phyloP scores from a whole-genome alignment of 2,329 filamentous ascomycete species.

The Aspergillus hiratsukae region DNA sequence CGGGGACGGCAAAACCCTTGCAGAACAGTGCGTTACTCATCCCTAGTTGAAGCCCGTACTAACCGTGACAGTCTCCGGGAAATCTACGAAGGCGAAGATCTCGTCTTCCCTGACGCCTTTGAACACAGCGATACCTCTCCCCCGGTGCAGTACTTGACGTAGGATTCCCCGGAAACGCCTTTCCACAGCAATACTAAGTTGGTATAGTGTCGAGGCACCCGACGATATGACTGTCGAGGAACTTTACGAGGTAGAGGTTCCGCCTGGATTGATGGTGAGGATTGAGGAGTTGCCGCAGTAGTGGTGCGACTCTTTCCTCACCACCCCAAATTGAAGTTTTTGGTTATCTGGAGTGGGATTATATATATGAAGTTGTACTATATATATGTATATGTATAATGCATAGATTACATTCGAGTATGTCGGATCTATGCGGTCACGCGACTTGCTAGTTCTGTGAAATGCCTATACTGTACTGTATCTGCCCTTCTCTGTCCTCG shows the following conservation, averaged over 20 bases:
- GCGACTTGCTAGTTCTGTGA: no score
- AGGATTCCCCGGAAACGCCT: background rate
- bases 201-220: background rate
- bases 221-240: background rate
- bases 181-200: background rate
- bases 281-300: background rate
- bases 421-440: no score
- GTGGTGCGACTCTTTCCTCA: background rate
- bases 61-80: background rate
- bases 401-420: no score
- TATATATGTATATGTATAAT: background rate
- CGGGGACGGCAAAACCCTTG: background rate
- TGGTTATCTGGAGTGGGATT: no score
- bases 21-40: background rate
- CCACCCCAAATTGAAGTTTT: background rate
- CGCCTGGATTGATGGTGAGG: background rate
- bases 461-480: no score
- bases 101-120: background rate
- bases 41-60: background rate
- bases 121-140: background rate
- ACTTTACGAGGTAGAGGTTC: background rate
- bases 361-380: background rate
- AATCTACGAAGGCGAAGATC: background rate
- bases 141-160: background rate
- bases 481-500: no score